Evolutionary conservation across 129 eudicot species (phyloP).

Genomic region (Smallanthus sonchifolius): DNA sequence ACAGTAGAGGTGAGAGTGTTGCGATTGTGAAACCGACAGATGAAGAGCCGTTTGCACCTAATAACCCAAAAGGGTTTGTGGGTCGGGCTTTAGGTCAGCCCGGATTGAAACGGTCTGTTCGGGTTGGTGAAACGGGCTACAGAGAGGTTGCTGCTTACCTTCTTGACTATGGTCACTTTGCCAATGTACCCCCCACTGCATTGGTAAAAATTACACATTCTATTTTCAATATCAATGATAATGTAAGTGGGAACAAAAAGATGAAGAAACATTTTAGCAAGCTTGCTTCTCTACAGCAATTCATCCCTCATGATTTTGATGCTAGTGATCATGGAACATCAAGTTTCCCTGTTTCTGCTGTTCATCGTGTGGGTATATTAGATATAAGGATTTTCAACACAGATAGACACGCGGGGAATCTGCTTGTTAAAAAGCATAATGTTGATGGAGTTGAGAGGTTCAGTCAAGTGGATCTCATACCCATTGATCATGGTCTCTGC

Average conservation of each 20-base stretch:
- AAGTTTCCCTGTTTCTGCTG: slow-evolving; percentile 74
- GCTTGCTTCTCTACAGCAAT: slow-evolving; percentile 86
- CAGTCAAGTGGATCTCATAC: slow-evolving; percentile 80
- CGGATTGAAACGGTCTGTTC: slow-evolving; percentile 69
- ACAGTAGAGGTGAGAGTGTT: slow-evolving; percentile 62
- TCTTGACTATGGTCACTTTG: slow-evolving; percentile 70
- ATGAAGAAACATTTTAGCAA: slow-evolving; percentile 62
- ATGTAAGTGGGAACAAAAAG: slow-evolving; percentile 43
- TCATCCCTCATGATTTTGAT: slow-evolving; percentile 83
- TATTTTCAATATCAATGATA: slow-evolving; percentile 70
- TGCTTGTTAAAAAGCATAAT: slow-evolving; percentile 61
- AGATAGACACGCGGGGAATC: slow-evolving; percentile 81
- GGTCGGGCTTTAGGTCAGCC: slow-evolving; percentile 83
- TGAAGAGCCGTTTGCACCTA: slow-evolving; percentile 88
- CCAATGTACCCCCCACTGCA: slow-evolving; percentile 85
- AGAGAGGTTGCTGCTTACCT: slow-evolving; percentile 89
- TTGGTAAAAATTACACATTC: slow-evolving; percentile 90
- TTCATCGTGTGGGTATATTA: slow-evolving; percentile 84
- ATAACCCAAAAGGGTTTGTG: slow-evolving; percentile 84
- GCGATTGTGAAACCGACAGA: slow-evolving; percentile 90
- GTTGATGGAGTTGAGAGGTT: slow-evolving; percentile 50
- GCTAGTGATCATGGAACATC: slow-evolving; percentile 95
- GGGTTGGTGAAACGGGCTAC: slow-evolving; percentile 89
- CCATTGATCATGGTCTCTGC: slow-evolving; percentile 96
- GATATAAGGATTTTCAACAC: slow-evolving; percentile 85